Evolutionary conservation across 2,329 filamentous ascomycete genomes (phyloP), one percentile per base, ranked within the genome.

Genomic region (Verticillium nubilum): DNA sequence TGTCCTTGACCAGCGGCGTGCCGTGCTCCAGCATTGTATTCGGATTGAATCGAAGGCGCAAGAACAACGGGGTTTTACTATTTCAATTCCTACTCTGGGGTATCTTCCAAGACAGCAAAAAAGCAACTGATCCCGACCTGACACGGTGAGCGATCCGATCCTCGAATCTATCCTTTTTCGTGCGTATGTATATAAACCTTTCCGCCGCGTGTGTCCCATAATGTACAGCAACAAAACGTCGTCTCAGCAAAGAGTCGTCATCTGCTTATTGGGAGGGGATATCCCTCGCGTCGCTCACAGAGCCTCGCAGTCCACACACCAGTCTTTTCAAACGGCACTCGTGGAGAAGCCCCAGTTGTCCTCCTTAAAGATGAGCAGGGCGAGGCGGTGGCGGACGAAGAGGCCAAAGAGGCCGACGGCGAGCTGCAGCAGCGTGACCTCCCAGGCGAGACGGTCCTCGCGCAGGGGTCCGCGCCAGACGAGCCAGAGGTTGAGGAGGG

Each of bases 401-500:
- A 99, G 77, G 23, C 93, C 95, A 50, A 91, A 76, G n/a, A 96
- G 72, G 7, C 95, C 95, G 63, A 90, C 84, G 4, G 81, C 73
- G 17, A 85, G 78, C 79, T 99, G 95, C 74, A 97, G 83, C n/a
- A 77, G 76, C 53, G 95, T 83, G 62, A 99, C 82, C 72, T 95
- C 91, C 70, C 86, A 78, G 27, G 92, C 91, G 58, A 99, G 80
- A 53, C 85, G 82, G 74, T 97, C 90, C 73, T 99, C 95, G 63
- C 90, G 85, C 80, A 96, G 84, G 2, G 95, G 93, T 0, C 95
- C 95, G 72, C 93, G 88, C 91, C 92, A 96, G 57, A 98, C 91
- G 63, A 99, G 80, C 94, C 94, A 99, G 59, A 99, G 82, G 72
- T 99, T 99, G 65, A 99, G 80, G 54, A 99, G 84, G 9, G 95